Evolutionary conservation across 805 yeast species (phyloP), one percentile per base, ranked within the genome.

Genomic region (Nematodospora valgi): DNA sequence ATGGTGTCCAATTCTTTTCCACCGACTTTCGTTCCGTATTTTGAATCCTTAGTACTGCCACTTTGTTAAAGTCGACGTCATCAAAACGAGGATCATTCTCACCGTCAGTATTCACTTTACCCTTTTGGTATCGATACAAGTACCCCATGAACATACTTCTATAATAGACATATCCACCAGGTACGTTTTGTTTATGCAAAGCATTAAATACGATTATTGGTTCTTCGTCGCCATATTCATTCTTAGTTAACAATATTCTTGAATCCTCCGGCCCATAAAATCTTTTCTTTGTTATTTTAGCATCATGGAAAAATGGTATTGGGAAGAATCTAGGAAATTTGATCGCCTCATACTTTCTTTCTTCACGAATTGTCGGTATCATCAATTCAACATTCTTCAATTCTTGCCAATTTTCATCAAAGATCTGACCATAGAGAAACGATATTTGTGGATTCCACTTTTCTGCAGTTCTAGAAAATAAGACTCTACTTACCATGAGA

Each of bases 1-100:
- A 43, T 0, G 72, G 72, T 8, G 68, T 59, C 72, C 72, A 66
- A 44, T 66, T 66, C 40, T 66, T 66, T 37, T 60, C 40, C 5
- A 30, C 18, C 31, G 16, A 9, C 24, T 23, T 32, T 9, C 36
- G 8, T 18, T 32, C 15, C 10, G 13, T 29, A 18, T 12, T 44
- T 10, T 28, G 27, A 21, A 51, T 40, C 27, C 47, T 34, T 15
- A 59, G 41, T 32, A 55, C 61, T 8, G 38, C 27, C 2, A 47
- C 48, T 35, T 43, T 53, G 17, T 30, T 49, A 35, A 53, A 59
- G 4, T 43, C 15, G 5, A 30, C 37, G 8, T 35, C 23, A 32
- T 52, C 50, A 29, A 37, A 45, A 14, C 32, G 32, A 4, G 34
- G 21, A 30, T 44, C 38, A 2, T 43, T 25, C 2, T 38, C 14